Conservation (phyloP, 148 eudicot species). For the Talinum fruticosum region DNA sequence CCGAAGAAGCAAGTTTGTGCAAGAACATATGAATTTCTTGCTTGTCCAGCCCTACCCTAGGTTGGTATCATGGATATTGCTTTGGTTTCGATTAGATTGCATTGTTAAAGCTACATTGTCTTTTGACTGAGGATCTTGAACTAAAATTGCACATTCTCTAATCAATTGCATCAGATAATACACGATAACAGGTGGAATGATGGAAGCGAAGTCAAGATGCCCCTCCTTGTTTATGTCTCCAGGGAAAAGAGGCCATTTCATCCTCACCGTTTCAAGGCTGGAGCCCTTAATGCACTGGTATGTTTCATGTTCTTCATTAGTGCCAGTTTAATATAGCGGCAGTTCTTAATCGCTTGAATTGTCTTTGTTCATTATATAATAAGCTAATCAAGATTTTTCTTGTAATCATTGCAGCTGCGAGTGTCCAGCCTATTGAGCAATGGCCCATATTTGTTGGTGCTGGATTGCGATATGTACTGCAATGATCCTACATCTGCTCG, state of each 20-base stretch:
- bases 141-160: background rate
- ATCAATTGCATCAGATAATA: conserved; percentile 20
- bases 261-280: conserved; percentile 66
- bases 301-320: background rate
- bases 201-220: conserved; percentile 34
- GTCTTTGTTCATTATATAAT: background rate
- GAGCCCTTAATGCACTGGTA: conserved; percentile 65
- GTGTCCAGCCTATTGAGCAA: conserved; percentile 57
- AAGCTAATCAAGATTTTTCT: background rate
- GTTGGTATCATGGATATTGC: no score
- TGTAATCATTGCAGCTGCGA: conserved; percentile 23
- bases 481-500: conserved; percentile 52
- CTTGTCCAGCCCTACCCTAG: no score
- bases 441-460: conserved; percentile 39
- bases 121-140: no score
- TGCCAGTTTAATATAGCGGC: no score
- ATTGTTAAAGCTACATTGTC: background rate
- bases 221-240: conserved; percentile 56
- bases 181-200: conserved; percentile 21
- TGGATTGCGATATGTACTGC: conserved; percentile 65
- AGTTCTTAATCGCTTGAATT: background rate
- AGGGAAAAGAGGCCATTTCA: conserved; percentile 58
- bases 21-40: no score
- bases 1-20: no score
- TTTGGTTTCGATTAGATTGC: background rate